Evolutionary conservation across 2,329 filamentous ascomycete genomes (phyloP).

Genomic region (Penicillium glabrum): DNA sequence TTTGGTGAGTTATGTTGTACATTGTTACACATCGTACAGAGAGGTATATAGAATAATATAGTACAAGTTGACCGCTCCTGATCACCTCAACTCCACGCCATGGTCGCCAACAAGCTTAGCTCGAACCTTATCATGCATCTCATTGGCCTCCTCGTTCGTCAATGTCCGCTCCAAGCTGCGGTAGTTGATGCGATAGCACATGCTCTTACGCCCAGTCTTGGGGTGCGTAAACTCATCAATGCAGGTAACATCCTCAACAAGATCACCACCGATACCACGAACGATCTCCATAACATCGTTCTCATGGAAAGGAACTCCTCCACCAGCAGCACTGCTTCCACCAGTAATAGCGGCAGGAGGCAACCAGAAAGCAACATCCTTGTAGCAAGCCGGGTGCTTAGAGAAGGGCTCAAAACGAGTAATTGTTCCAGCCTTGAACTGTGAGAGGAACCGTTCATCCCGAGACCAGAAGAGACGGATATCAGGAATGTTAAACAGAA

Average conservation of each 20-base stretch:
- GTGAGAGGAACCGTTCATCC: constrained; percentile 79
- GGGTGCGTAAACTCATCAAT: constrained; percentile 88
- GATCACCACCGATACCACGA: constrained; percentile 75
- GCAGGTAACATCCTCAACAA: constrained; percentile 82
- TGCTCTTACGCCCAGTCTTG: constrained; percentile 75
- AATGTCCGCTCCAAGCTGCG: constrained; percentile 87
- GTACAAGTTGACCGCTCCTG: not conserved
- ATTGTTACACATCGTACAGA: not conserved
- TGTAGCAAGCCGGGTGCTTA: constrained; percentile 83
- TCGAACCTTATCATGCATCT: constrained; percentile 69
- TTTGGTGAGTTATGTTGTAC: not conserved
- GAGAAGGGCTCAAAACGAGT: constrained; percentile 81
- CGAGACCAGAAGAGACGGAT: constrained; percentile 95
- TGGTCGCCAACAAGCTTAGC: constrained; percentile 66
- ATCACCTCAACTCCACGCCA: constrained; percentile 74
- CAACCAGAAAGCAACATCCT: constrained; percentile 95
- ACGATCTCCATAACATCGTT: constrained; percentile 98
- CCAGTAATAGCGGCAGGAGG: constrained; percentile 41
- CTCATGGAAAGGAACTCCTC: constrained; percentile 68
- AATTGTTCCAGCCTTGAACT: constrained; percentile 64
- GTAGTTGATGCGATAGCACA: constrained; percentile 94
- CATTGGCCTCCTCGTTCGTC: constrained; percentile 77
- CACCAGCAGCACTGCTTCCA: constrained; percentile 38
- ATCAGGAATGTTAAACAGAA: constrained; percentile 92
- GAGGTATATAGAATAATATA: not conserved